A percentile compares a stretch with the other conserved stretches of the same genome.
These are phyloP conservation scores for Pyrenophora tritici-repentis DNA, from an alignment of 2,329 filamentous ascomycete genomes.

Conservation along the genomic window DNA sequence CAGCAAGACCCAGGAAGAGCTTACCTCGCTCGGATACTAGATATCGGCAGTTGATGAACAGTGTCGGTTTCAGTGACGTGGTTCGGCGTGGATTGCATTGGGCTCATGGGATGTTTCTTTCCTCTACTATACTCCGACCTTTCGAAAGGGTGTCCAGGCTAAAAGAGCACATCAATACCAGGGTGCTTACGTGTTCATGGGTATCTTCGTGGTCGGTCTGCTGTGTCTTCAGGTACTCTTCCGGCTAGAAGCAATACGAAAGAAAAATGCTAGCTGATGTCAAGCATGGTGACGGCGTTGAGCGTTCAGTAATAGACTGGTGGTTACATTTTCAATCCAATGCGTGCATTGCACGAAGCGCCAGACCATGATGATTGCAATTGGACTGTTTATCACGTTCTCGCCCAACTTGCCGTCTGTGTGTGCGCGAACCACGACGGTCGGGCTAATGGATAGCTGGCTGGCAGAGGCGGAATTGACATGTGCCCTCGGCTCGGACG, in stretches of 20 bases:
- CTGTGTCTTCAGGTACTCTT: slow-evolving; percentile 45
- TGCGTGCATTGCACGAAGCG: slow-evolving; percentile 10
- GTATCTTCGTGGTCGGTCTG: slow-evolving; percentile 46
- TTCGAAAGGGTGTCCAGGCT: slow-evolving; percentile 46
- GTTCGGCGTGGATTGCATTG: slow-evolving; percentile 47
- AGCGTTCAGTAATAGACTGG: slow-evolving; percentile 22
- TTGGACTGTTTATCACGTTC: neutral
- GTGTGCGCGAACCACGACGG: neutral
- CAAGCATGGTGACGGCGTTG: slow-evolving; percentile 44
- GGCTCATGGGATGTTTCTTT: slow-evolving; percentile 47
- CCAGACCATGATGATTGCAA: neutral
- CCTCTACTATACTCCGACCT: slow-evolving; percentile 45
- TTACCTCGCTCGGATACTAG: slow-evolving; percentile 92
- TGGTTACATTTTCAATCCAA: slow-evolving; percentile 30
- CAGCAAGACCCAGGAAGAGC: slow-evolving; percentile 83
- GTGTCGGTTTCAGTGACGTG: slow-evolving; percentile 36
- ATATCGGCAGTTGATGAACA: slow-evolving; percentile 44
- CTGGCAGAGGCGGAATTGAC: slow-evolving; percentile 16
- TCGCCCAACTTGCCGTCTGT: neutral
- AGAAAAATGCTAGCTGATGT: slow-evolving; percentile 46
- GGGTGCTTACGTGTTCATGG: slow-evolving; percentile 47
- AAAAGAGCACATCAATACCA: slow-evolving; percentile 46
- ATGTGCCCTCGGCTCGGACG: slow-evolving; percentile 39
- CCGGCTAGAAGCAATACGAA: slow-evolving; percentile 47
- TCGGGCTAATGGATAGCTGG: slow-evolving; percentile 14